Percentiles rank a stretch among this genome's conserved stretches.
phyloP scores from a whole-genome alignment of 192 early-diverging fungal species.

The Fimicolochytrium jonesii region DNA sequence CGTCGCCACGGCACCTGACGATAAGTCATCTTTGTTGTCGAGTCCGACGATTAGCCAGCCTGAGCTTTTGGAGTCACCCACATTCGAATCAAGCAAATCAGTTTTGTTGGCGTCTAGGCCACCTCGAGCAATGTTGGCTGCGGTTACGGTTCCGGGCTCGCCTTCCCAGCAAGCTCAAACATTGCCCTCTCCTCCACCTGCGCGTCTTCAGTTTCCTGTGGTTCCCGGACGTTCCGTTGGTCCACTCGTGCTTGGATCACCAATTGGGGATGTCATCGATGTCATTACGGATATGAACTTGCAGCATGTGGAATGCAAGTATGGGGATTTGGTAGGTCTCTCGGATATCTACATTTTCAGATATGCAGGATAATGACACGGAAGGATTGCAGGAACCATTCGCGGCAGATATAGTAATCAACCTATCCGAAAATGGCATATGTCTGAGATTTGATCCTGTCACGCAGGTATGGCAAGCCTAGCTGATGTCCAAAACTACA shows the following conservation, averaged over 20 bases:
- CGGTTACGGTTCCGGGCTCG: no score
- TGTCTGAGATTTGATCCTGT: constrained; percentile 55
- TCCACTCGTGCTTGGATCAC: constrained; percentile 39
- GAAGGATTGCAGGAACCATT: no score
- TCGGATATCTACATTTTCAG: neutral
- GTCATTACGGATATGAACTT: constrained; percentile 51
- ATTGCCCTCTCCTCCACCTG: neutral
- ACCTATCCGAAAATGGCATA: constrained; percentile 37
- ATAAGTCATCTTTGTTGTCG: no score
- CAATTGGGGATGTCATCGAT: constrained; percentile 56
- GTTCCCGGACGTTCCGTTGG: constrained; percentile 22
- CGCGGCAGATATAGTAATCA: constrained; percentile 14
- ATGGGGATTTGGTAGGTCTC: constrained; percentile 53
- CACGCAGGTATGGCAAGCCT: constrained; percentile 40
- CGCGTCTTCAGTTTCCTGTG: constrained; percentile 14
- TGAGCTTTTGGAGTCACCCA: no score
- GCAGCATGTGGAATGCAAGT: constrained; percentile 60
- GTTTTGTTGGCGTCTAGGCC: no score
- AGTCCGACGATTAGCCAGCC: no score
- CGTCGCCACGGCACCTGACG: no score
- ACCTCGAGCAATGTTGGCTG: no score
- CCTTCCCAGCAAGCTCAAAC: no score
- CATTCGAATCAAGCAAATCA: no score
- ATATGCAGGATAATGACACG: neutral
- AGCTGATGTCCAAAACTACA: neutral